Conservation (phyloP, 2,329 filamentous ascomycete genomes). For the Ceratocystis colombiana region DNA sequence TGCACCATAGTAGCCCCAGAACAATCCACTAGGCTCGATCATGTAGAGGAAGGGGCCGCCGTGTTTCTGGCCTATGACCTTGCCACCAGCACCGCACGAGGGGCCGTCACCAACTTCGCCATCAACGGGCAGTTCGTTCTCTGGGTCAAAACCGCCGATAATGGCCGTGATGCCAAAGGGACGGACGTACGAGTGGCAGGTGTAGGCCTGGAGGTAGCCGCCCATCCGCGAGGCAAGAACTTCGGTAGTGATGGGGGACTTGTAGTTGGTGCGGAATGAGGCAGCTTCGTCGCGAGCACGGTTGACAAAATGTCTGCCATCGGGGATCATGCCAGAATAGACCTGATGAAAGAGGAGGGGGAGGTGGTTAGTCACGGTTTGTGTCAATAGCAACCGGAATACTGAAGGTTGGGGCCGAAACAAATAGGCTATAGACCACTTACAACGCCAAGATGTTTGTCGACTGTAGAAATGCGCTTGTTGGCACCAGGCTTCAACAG, state of each 20-base stretch:
- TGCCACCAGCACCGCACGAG: conserved; percentile 69
- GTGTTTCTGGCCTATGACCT: conserved; percentile 60
- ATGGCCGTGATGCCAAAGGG: conserved; percentile 96
- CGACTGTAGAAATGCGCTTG: conserved; percentile 91
- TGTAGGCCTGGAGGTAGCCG: conserved; percentile 93
- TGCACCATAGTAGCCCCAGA: conserved; percentile 98
- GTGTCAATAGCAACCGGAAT: background rate
- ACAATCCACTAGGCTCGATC: conserved; percentile 94
- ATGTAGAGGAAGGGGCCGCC: conserved; percentile 95
- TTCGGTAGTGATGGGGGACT: conserved; percentile 79
- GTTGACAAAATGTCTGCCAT: conserved; percentile 89
- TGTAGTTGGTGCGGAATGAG: conserved; percentile 87
- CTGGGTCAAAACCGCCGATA: conserved; percentile 84
- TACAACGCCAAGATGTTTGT: conserved; percentile 89
- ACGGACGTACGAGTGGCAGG: conserved; percentile 89
- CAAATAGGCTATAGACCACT: conserved; percentile 33
- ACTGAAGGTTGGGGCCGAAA: too few species aligned
- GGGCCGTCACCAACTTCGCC: conserved; percentile 82
- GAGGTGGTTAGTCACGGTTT: conserved; percentile 2
- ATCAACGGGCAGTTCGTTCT: conserved; percentile 74
- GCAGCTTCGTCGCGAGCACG: conserved; percentile 88
- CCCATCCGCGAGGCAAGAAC: conserved; percentile 89
- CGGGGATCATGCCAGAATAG: conserved; percentile 86
- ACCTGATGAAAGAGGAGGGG: conserved; percentile 46
- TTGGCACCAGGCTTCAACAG: conserved; percentile 90